These are phyloP conservation scores for Paralagenidium karlingii DNA, from an alignment of 352 stramenopile genomes.

Conservation along the genomic window DNA sequence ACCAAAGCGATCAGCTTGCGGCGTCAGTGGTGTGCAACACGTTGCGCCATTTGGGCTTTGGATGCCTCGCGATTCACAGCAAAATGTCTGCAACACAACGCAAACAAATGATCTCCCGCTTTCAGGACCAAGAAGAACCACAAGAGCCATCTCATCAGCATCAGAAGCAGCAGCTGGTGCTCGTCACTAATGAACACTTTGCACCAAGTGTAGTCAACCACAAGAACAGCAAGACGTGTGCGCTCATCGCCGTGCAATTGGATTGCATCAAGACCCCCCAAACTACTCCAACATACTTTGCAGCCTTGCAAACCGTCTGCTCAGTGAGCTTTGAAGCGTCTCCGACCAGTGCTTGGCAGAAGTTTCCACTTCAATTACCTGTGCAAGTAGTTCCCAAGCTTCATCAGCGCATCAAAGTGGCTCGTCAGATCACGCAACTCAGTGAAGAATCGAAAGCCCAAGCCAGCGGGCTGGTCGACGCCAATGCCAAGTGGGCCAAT, in stretches of 20 bases:
- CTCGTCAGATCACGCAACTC: constrained; percentile 1
- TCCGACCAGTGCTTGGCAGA: neutral
- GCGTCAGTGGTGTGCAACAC: constrained; percentile 22
- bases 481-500: constrained; percentile 39
- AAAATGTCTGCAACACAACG: constrained; percentile 52
- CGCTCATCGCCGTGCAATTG: constrained; percentile 21
- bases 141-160: too few relatives aligned
- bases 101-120: constrained; percentile 32
- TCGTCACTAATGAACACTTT: constrained; percentile 56
- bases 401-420: neutral
- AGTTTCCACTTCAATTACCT: neutral
- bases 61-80: constrained; percentile 45
- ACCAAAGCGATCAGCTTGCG: constrained; percentile 7
- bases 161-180: constrained; percentile 16
- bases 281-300: neutral
- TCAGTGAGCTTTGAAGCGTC: neutral
- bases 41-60: constrained; percentile 40
- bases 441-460: neutral
- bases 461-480: constrained; percentile 10
- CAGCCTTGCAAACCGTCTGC: neutral
- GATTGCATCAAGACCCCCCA: neutral
- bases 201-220: neutral
- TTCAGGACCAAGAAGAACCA: constrained; percentile 4
- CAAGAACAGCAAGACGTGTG: constrained; percentile 11
- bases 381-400: neutral